These are phyloP conservation scores for Colletotrichum echinochloae DNA, from an alignment of 2,329 filamentous ascomycete genomes.

Conservation along the genomic window DNA sequence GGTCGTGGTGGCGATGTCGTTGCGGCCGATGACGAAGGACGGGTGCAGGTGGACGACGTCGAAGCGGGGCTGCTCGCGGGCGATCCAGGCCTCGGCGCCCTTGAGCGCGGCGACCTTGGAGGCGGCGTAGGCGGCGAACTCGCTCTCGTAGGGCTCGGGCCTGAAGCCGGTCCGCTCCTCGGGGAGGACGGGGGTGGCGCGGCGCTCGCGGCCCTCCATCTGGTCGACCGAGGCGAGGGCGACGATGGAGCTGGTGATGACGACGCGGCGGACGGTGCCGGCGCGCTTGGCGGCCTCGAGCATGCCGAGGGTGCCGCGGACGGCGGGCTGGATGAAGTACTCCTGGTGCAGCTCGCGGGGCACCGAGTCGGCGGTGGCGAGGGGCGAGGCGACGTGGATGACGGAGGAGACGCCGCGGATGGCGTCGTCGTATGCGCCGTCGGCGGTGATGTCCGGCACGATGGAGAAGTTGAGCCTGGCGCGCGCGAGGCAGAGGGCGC, in stretches of 20 bases:
- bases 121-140: constrained; percentile 51
- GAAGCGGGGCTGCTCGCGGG: constrained; percentile 49
- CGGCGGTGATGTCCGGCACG: constrained; percentile 53
- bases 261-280: constrained; percentile 54
- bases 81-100: constrained; percentile 50
- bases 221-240: constrained; percentile 42
- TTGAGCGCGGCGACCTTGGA: constrained; percentile 52
- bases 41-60: constrained; percentile 53
- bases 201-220: constrained; percentile 30
- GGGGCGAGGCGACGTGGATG: constrained; percentile 49
- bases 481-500: constrained; percentile 35
- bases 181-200: constrained; percentile 9
- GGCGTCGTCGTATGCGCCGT: constrained; percentile 57
- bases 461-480: constrained; percentile 46
- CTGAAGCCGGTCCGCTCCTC: constrained; percentile 25
- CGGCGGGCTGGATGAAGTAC: constrained; percentile 66
- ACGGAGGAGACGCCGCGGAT: constrained; percentile 54
- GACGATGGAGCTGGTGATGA: constrained; percentile 65
- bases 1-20: constrained; percentile 48
- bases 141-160: constrained; percentile 41
- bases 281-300: constrained; percentile 59
- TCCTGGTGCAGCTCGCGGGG: constrained; percentile 64
- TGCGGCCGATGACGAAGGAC: constrained; percentile 52
- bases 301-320: constrained; percentile 64
- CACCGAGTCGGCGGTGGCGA: constrained; percentile 63